Evolutionary conservation across 495 filamentous ascomycete genomes (phyloP), one percentile per base, ranked within the genome.

Genomic region (Penicillium subrubescens): DNA sequence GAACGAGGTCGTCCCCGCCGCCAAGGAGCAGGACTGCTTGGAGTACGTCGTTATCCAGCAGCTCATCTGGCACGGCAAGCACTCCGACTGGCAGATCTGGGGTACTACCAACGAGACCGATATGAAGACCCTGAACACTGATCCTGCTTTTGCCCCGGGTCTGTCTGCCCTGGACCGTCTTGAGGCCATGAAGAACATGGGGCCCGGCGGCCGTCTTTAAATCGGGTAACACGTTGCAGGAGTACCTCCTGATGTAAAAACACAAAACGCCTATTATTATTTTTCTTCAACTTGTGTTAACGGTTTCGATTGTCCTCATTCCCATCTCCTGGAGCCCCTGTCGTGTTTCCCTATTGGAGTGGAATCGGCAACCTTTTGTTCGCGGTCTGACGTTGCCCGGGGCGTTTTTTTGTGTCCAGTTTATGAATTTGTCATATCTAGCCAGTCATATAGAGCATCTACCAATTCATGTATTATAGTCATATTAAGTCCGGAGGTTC

Each of bases 11-110:
- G 39, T 59, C 15, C 37, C 46, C 8, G 65, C 82, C 44, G 81
- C 79, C 44, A 83, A 86, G 72, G 79, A 85, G 73, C 87, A 86
- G 68, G 87, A 89, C 62, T 81, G 90, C 61, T 75, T 79, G 1
- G 94, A 97, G 80, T 89, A 96, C 69, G 25, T 97, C n/a, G 90
- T 94, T 6, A 68, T 97, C 23, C 90, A 92, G 78, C 82, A 83
- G 68, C 66, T 75, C 27, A 73, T 88, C 54, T 76, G 84, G 76
- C 80, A 80, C 3, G 90, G 85, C 57, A 69, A 81, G 64, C 82
- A 87, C 46, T 76, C 74, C 41, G 82, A 83, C 14, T 97, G 94
- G 94, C 85, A 82, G 72, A 71, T 96, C 53, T 91, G 92, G 88
- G 93, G 93, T 27, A 88, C 86, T 39, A 74, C 85, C 41, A 78